Conservation (phyloP, 768 basidiomycete species). For the Leucocoprinus leucothites region DNA sequence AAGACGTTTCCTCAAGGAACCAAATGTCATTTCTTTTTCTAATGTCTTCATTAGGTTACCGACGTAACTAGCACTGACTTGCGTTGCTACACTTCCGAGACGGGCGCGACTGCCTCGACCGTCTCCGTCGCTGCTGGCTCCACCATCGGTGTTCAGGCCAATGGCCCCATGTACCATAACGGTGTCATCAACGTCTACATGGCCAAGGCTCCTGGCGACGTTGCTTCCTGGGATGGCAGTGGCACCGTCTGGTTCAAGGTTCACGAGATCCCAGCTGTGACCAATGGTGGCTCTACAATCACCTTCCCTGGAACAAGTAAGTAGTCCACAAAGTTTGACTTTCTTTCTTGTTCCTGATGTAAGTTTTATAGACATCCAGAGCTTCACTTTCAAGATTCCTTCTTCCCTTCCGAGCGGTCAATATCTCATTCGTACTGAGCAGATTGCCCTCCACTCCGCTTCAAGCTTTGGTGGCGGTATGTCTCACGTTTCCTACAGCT, state of each 20-base stretch:
- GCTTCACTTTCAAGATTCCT: constrained; percentile 3
- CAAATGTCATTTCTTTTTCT: neutral
- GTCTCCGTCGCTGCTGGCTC: constrained; percentile 43
- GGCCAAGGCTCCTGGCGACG: constrained; percentile 44
- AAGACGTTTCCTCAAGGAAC: neutral
- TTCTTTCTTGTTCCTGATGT: neutral
- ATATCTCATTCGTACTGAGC: constrained; percentile 11
- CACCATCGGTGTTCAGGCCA: constrained; percentile 37
- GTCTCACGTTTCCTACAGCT: no score
- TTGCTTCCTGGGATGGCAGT: constrained; percentile 35
- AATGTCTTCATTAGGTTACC: constrained; percentile 28
- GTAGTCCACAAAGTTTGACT: no score
- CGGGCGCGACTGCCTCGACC: constrained; percentile 37
- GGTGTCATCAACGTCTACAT: constrained; percentile 42
- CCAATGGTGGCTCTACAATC: constrained; percentile 36
- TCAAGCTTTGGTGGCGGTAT: no score
- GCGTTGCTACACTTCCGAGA: constrained; percentile 43
- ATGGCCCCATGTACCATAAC: constrained; percentile 45
- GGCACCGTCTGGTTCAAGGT: constrained; percentile 45
- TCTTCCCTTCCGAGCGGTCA: neutral
- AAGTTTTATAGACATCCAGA: constrained; percentile 1
- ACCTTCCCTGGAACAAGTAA: constrained; percentile 33
- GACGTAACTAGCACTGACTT: constrained; percentile 46
- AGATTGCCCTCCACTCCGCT: constrained; percentile 3
- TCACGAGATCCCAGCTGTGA: constrained; percentile 38